phyloP scores from a whole-genome alignment of 2,329 filamentous ascomycete genomes.

The Hypoxylon sp. region DNA sequence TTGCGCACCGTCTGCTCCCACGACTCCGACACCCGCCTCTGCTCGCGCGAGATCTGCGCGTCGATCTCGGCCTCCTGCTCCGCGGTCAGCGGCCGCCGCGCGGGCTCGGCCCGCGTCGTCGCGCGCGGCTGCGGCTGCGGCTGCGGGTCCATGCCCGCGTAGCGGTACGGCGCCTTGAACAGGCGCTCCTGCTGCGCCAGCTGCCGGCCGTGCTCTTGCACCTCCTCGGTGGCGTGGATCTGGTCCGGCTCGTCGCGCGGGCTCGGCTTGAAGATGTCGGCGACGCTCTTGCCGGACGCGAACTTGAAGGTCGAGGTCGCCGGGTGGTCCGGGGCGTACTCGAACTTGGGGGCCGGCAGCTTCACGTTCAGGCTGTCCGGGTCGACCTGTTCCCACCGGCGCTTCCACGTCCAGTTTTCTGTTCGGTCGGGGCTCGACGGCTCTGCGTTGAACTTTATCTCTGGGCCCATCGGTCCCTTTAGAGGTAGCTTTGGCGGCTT shows the following conservation, averaged over 20 bases:
- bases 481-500: conserved; percentile 11
- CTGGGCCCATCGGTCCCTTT: not conserved
- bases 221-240: conserved; percentile 7
- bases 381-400: not conserved
- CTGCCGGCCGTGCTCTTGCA: not conserved
- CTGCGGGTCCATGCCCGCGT: not conserved
- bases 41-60: no score
- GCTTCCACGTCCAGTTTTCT: no score
- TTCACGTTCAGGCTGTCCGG: not conserved
- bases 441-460: not conserved
- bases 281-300: not conserved
- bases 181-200: not conserved
- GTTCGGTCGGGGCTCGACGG: not conserved
- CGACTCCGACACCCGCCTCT: no score
- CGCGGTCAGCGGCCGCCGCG: not conserved
- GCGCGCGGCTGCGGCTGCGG: not conserved
- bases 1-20: no score
- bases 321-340: conserved; percentile 19
- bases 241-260: not conserved
- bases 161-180: conserved; percentile 5
- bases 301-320: conserved; percentile 18
- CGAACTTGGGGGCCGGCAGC: conserved; percentile 6
- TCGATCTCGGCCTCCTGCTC: no score
- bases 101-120: not conserved
- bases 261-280: conserved; percentile 8